Evolutionary conservation across 345 rosid genomes (phyloP), one percentile per base, ranked within the genome.

Genomic region (Boechera retrofracta): DNA sequence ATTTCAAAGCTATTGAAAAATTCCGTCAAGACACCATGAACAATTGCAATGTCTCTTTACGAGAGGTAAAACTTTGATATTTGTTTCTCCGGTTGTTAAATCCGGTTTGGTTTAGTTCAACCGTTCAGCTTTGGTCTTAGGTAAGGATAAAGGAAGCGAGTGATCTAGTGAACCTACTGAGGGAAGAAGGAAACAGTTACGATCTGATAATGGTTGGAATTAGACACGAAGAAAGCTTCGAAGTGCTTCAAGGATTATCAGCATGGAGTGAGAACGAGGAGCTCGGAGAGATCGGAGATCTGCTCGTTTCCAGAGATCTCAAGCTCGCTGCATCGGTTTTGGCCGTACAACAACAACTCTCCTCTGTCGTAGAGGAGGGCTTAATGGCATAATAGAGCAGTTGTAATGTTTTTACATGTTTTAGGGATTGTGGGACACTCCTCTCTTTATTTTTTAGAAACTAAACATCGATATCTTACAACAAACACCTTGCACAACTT

Each of bases 161-260:
- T 4, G 77, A 74, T 0, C 59, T 79, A 4, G 59, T 59, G 10
- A 15, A 21, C 10, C 2, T 73, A 7, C 44, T 85, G 3, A 47
- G 67, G 24, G 2, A 41, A 5, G 49, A 73, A 36, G 75, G 62
- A 11, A 28, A 67, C 6, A 57, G 59, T 6, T 78, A 51, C 74
- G 82, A 83, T 29, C 77, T 85, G 2, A 64, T 85, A 24, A 21
- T 81, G 58, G 84, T 64, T 13, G 86, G 88, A 13, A 81, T 79
- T 29, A 77, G 78, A 63, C 88, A 79, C 53, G 73, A 67, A 32
- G 49, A 18, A 0, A 9, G 64, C 8, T 83, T 77, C 2, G 0
- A 66, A 15, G n/a, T 71, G 11, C 49, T 79, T 54, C 2, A 10
- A 15, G 88, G 88, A 32, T 35, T 85, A 3, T 63, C 82, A 1